phyloP scores from a whole-genome alignment of 139 green algal species.

The Chlorella sp. region DNA sequence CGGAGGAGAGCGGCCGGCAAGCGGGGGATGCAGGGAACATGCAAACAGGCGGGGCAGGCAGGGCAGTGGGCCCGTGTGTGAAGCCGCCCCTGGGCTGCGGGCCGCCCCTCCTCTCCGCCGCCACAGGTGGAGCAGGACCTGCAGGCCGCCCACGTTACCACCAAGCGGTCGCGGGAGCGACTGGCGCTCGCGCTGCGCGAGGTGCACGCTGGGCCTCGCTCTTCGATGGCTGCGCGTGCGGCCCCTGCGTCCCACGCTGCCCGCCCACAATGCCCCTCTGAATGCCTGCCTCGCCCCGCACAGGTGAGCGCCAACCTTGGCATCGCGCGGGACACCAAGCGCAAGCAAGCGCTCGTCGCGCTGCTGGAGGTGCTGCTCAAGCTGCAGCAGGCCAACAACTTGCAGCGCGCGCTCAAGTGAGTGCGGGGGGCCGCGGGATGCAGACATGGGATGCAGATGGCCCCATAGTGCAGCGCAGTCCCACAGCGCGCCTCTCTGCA shows the following conservation, averaged over 20 bases:
- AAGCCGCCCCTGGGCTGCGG: neutral
- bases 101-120: neutral
- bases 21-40: no score
- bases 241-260: neutral
- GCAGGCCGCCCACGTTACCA: conserved; percentile 28
- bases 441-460: no score
- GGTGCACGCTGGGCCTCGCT: conserved; percentile 1
- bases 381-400: conserved; percentile 34
- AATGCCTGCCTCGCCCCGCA: neutral
- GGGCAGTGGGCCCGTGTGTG: neutral
- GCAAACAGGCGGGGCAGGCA: no score
- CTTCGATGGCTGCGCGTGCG: neutral
- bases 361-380: conserved; percentile 40
- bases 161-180: conserved; percentile 28
- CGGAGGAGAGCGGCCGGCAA: no score
- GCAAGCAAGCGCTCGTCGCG: conserved; percentile 36
- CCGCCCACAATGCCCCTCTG: neutral
- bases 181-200: conserved; percentile 37
- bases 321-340: conserved; percentile 36
- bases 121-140: conserved; percentile 36
- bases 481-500: no score
- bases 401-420: conserved; percentile 45
- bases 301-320: conserved; percentile 39
- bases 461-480: neutral
- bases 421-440: no score